Base-by-base conservation (phyloP, 1,284 basidiomycete genomes). In the Xerocomus minutiporus region DNA sequence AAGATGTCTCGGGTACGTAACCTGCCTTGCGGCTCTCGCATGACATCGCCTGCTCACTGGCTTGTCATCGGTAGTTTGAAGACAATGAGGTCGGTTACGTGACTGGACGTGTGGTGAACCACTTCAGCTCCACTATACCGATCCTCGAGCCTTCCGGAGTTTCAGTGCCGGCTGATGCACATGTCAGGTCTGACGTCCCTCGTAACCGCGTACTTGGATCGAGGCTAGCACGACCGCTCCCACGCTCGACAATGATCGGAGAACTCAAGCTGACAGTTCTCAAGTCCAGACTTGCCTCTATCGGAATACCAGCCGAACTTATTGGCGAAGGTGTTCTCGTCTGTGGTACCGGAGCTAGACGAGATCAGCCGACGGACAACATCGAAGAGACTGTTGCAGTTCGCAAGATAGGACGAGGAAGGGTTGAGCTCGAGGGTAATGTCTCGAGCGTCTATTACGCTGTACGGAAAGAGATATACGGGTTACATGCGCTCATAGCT, bases 1-100 rank as follows among this genome's bases (percentile, higher is more conserved):
- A 87, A 86, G 67, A 89, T 97, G 84, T 95, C 93, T 11, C 82
- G 88, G 68, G 94, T 95, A 67, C 57, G 85, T 74, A 48, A 52
- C 12, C 7, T 32, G 28, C 13, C 36, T 44, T 17, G 2, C 32
- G 12, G 17, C 48, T 32, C 11, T 17, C 35, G 20, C 20, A 35
- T 20, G 44, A 34, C 41, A 44, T 50, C 15, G 54, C n/a, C 50
- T 48, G 4, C 52, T 50, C 49, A 48, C 46, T 31, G 49, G 46
- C 38, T 48, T 47, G 50, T 20, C 23, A 20, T 49, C 45, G 58
- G 17, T 40, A 96, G 90, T 97, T 97, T 65, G 97, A 99, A 65
- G 96, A 97, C 64, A 98, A 95, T 67, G 93, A 98, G 69, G 89
- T 99, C 39, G 92, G 90, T 17, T 94, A 88, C 68, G 84, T 98